Conservation (phyloP, 257 asterid species). For the Fraxinus cuspidata region DNA sequence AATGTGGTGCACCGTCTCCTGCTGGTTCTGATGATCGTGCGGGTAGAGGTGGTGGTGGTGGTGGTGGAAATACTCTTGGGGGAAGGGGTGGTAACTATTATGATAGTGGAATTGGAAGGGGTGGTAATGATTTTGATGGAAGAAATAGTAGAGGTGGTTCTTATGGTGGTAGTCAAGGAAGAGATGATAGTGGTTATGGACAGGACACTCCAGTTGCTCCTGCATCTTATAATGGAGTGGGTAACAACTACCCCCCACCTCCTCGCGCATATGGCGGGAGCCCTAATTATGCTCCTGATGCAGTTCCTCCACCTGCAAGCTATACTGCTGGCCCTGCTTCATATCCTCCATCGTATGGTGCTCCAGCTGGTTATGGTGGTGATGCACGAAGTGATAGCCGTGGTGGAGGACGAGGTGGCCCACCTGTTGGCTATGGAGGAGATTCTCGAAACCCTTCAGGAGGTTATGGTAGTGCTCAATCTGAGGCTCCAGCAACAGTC, state of each 20-base stretch:
- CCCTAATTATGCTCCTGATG: constrained; percentile 65
- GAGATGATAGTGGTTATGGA: constrained; percentile 68
- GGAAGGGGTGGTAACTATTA: constrained; percentile 56
- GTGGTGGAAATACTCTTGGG: constrained; percentile 50
- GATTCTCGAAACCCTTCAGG: constrained; percentile 57
- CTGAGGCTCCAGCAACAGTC: constrained; percentile 71
- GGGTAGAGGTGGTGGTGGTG: constrained; percentile 64
- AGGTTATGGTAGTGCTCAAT: constrained; percentile 64
- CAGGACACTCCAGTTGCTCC: constrained; percentile 73
- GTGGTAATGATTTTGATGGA: constrained; percentile 52
- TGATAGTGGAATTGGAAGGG: constrained; percentile 59
- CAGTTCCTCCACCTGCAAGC: constrained; percentile 86
- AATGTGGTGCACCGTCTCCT: constrained; percentile 91
- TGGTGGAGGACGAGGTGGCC: constrained; percentile 78
- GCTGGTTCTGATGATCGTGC: constrained; percentile 84
- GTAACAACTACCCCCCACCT: constrained; percentile 63
- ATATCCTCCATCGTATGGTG: constrained; percentile 95
- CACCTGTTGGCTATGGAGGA: constrained; percentile 70
- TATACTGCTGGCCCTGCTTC: constrained; percentile 85
- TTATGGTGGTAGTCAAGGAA: constrained; percentile 66
- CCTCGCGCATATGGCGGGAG: constrained; percentile 69
- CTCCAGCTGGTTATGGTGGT: constrained; percentile 70
- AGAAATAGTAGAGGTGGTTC: constrained; percentile 58
- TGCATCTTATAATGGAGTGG: constrained; percentile 65
- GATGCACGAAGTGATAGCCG: constrained; percentile 52